Percentiles rank a stretch among this genome's conserved stretches.
Conservation (phyloP, 1,284 basidiomycete genomes). For the Apiotrichum akiyoshidainum region DNA sequence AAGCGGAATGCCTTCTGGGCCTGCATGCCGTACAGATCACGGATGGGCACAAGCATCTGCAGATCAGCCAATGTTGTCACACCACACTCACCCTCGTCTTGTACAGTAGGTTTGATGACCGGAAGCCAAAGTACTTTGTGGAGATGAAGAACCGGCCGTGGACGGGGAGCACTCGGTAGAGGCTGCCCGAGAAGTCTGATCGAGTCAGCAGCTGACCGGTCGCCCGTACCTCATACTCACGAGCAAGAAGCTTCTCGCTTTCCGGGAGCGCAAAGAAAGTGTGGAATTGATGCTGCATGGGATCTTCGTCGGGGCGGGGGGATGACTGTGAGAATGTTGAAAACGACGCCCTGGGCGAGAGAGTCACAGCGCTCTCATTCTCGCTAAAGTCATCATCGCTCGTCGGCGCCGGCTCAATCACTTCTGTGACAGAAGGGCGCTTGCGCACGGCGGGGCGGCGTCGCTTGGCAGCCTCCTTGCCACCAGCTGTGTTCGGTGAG, state of each 20-base stretch:
- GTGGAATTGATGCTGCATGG: constrained; percentile 59
- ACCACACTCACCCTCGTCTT: constrained; percentile 67
- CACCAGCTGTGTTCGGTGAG: constrained; percentile 17
- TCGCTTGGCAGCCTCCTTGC: constrained; percentile 2
- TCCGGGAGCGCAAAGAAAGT: constrained; percentile 77
- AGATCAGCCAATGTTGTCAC: background rate
- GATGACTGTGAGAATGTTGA: background rate
- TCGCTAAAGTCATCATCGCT: constrained; percentile 19
- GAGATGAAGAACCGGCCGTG: constrained; percentile 83
- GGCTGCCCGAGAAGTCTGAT: constrained; percentile 79
- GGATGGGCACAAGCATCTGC: constrained; percentile 90
- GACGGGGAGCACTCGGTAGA: constrained; percentile 79
- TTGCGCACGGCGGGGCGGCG: constrained; percentile 9
- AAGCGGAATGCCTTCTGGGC: constrained; percentile 82
- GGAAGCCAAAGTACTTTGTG: constrained; percentile 83
- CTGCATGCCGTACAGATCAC: constrained; percentile 79
- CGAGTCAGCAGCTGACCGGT: constrained; percentile 6
- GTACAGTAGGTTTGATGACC: constrained; percentile 70
- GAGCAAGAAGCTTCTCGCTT: constrained; percentile 77
- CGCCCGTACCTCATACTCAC: constrained; percentile 55
- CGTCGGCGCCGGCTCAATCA: constrained; percentile 20
- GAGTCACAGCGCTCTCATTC: background rate
- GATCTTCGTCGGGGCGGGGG: constrained; percentile 24
- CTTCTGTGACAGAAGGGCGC: constrained; percentile 24
- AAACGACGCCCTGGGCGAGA: background rate